Evolutionary conservation across 2,329 filamentous ascomycete species (phyloP).

Genomic region (Fusarium incarnatum): DNA sequence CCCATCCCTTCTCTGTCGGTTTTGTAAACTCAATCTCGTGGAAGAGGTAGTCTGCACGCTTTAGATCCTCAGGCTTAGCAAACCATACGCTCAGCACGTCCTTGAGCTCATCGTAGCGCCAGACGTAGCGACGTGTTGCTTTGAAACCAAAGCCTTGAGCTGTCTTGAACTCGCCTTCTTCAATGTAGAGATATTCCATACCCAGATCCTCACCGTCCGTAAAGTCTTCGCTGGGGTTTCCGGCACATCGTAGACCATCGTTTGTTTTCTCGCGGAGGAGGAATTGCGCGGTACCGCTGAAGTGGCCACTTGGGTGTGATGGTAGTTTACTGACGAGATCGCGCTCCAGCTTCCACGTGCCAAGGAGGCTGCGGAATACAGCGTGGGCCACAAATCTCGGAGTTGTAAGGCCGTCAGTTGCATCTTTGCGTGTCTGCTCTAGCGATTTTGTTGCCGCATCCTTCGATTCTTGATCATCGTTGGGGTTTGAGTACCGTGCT

Average conservation of each 20-base stretch:
- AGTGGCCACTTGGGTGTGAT: constrained; percentile 72
- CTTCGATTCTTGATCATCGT: constrained; percentile 52
- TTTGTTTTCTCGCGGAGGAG: constrained; percentile 69
- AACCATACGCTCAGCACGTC: constrained; percentile 81
- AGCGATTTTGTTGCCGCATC: constrained; percentile 58
- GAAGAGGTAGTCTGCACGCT: constrained; percentile 77
- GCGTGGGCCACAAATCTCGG: constrained; percentile 70
- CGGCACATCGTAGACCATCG: constrained; percentile 59
- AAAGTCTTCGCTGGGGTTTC: constrained; percentile 19
- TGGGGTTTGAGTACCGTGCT: constrained; percentile 61
- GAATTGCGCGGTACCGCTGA: constrained; percentile 74
- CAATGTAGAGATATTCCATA: constrained; percentile 75
- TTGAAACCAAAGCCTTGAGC: constrained; percentile 67
- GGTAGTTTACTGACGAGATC: constrained; percentile 65
- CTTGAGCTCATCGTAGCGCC: constrained; percentile 71
- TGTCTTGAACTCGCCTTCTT: constrained; percentile 73
- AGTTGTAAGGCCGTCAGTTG: constrained; percentile 56
- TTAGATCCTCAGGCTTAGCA: constrained; percentile 70
- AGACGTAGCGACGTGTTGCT: constrained; percentile 76
- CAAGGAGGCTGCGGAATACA: constrained; percentile 77
- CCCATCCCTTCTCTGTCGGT: constrained; percentile 62
- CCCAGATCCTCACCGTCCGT: constrained; percentile 51
- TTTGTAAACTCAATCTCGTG: constrained; percentile 74
- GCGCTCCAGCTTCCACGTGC: constrained; percentile 73
- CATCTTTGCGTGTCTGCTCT: constrained; percentile 58